These are phyloP conservation scores for Paracoccidioides brasiliensis DNA, from an alignment of 2,329 filamentous ascomycete genomes.

Conservation along the genomic window DNA sequence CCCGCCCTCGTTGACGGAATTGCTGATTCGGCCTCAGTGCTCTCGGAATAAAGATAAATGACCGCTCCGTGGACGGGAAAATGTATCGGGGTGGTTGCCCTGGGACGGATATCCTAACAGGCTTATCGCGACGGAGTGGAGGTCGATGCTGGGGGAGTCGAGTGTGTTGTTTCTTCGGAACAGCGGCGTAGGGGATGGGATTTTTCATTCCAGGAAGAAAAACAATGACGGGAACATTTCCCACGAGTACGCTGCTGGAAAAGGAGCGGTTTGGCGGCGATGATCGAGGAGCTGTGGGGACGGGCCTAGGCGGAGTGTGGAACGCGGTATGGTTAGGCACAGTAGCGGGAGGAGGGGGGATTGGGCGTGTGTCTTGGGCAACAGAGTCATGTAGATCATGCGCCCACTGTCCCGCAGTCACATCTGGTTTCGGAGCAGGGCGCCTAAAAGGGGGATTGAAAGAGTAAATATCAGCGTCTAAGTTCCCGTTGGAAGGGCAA, in stretches of 20 bases:
- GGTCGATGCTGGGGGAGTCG: constrained; percentile 90
- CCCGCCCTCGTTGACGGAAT: constrained; percentile 48
- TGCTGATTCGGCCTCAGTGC: constrained; percentile 89
- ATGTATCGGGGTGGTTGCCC: constrained; percentile 71
- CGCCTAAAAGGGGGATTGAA: constrained; percentile 20
- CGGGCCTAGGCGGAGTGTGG: constrained; percentile 22
- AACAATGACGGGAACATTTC: constrained; percentile 74
- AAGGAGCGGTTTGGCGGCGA: constrained; percentile 61
- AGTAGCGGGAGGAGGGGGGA: constrained; percentile 17
- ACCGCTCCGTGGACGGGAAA: constrained; percentile 77
- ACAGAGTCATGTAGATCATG: constrained; percentile 83
- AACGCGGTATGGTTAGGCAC: constrained; percentile 15
- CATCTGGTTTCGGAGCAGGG: constrained; percentile 31
- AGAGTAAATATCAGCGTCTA: constrained; percentile 6
- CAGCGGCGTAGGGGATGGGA: constrained; percentile 57
- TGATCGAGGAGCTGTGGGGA: constrained; percentile 40
- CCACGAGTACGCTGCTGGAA: constrained; percentile 71
- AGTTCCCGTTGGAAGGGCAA: constrained; percentile 14
- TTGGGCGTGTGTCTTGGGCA: constrained; percentile 26
- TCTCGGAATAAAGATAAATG: constrained; percentile 95
- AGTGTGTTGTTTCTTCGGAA: constrained; percentile 80
- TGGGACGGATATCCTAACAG: constrained; percentile 83
- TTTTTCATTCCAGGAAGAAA: constrained; percentile 62
- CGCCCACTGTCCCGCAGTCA: constrained; percentile 67
- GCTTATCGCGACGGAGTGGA: constrained; percentile 87